Evolutionary conservation across 106 monocot genomes (phyloP).

Genomic region (Dendrobium nobile): DNA sequence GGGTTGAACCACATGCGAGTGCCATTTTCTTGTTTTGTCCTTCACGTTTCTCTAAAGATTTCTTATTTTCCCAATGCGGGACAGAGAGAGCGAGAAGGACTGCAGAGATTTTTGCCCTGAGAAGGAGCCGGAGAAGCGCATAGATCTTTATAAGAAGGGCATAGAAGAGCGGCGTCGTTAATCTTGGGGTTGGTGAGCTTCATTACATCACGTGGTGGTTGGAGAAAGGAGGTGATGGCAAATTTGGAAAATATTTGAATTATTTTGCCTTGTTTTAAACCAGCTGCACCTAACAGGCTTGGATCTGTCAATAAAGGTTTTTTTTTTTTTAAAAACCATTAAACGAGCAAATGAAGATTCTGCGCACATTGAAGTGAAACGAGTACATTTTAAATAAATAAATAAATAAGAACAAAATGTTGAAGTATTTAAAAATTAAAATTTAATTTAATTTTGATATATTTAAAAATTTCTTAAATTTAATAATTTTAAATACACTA

Average conservation of each 20-base stretch:
- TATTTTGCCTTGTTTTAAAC: not conserved
- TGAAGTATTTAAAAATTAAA: too few species aligned
- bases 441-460: too few species aligned
- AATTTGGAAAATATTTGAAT: not conserved
- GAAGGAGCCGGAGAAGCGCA: not conserved
- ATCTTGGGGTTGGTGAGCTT: not conserved
- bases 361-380: too few species aligned
- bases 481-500: too few species aligned
- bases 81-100: not conserved
- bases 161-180: not conserved
- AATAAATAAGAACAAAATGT: too few species aligned
- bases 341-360: too few species aligned
- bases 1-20: conserved; percentile 3
- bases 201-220: not conserved
- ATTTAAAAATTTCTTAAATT: too few species aligned
- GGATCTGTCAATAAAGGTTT: too few species aligned
- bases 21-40: not conserved
- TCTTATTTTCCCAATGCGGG: not conserved
- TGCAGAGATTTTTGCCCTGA: not conserved
- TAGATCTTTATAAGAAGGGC: not conserved
- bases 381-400: too few species aligned
- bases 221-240: not conserved
- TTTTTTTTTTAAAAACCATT: too few species aligned
- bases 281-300: too few species aligned
- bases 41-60: not conserved